phyloP scores from a whole-genome alignment of 2,329 filamentous ascomycete genomes.

The Apiospora malaysiana region DNA sequence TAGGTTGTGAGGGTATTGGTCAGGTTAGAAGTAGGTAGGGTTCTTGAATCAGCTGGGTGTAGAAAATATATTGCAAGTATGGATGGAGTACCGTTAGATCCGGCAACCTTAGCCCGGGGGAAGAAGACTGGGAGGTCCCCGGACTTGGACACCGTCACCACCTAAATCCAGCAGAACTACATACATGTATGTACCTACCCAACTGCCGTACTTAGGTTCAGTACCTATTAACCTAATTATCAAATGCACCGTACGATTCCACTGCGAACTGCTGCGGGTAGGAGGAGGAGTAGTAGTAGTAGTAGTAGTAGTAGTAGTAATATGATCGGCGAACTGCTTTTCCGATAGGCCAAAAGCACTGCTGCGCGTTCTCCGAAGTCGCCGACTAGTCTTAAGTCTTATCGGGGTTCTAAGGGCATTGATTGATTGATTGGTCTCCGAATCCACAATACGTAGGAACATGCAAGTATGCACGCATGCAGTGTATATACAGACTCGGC shows the following conservation, averaged over 20 bases:
- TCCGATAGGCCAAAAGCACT: not conserved
- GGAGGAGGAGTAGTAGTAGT: too few species aligned
- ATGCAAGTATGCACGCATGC: not conserved
- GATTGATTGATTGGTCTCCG: not conserved
- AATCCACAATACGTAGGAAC: not conserved
- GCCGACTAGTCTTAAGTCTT: conserved; percentile 4
- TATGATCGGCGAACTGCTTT: not conserved
- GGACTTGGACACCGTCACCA: not conserved
- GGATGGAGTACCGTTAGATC: not conserved
- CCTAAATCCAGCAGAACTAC: not conserved
- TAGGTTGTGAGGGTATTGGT: not conserved
- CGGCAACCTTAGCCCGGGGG: too few species aligned
- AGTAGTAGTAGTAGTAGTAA: too few species aligned
- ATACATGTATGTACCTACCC: too few species aligned
- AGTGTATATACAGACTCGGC: too few species aligned
- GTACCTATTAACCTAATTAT: too few species aligned
- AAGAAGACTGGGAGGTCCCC: not conserved
- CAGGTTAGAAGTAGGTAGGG: not conserved
- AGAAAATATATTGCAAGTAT: not conserved
- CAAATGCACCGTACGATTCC: not conserved
- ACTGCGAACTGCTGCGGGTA: conserved; percentile 6
- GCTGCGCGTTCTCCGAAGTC: conserved; percentile 5
- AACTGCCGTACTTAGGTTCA: too few species aligned
- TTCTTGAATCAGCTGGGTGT: not conserved
- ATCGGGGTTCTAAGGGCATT: not conserved